Evolutionary conservation across 441 rosid species (phyloP), one percentile per base, ranked within the genome.

Genomic region (Arabidopsis hybrid): DNA sequence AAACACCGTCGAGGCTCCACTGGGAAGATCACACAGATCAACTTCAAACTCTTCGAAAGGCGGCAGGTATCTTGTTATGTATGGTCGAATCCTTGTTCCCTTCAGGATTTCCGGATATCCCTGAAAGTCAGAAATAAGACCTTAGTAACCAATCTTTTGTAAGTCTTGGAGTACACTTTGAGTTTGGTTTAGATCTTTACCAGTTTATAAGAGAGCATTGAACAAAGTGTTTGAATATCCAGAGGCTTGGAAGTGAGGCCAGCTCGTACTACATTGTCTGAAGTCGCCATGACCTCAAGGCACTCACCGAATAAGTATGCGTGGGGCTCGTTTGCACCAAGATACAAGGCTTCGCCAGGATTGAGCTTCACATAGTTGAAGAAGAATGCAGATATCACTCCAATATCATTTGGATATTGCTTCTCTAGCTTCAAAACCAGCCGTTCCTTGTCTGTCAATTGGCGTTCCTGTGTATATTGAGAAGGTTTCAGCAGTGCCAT

Each of bases 21-120:
- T 49, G 11, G 84, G 87, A 64, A 85, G 83, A 42, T 62, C 62
- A 47, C 89, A 85, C 13, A 64, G 49, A 71, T 85, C 89, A 21
- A 85, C 84, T 73, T 85, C 85, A 38, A 85, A 85, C 76, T 85
- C 89, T 47, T 85, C 84, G 1, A 82, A 83, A 5, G 87, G 87
- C 2, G 87, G 89, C 59, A 74, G 78, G 69, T 83, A 85, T 77
- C 84, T 80, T 39, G 76, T 83, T 17, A 77, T 78, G 69, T 80
- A 80, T 7, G 80, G 77, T 75, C 77, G 70, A 60, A 85, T 38
- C 16, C 56, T 63, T n/a, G 82, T 34, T 18, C 89, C 89, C 63
- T 77, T 71, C 2, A 85, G 56, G 51, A 83, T 85, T 65, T 85
- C 87, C 52, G 87, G 89, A 68, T 59, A 74, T n/a, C 83, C 87